Conservation (phyloP, 805 yeast genomes). For the Wickerhamomyces hampshirensis region DNA sequence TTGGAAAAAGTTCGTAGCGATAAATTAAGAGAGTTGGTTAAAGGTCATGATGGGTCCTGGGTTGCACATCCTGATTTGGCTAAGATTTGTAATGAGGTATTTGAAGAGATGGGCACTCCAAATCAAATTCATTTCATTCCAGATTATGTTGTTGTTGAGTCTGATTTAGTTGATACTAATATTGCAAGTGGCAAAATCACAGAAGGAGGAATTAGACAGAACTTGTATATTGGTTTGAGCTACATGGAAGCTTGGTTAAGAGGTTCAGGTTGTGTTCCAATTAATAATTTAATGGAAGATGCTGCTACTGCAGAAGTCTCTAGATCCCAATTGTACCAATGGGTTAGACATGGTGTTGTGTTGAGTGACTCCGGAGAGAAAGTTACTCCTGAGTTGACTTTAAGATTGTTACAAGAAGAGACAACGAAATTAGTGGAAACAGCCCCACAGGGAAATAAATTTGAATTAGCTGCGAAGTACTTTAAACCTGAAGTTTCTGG, state of each 20-base stretch:
- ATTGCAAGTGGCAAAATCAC: slow-evolving; percentile 63
- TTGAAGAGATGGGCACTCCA: slow-evolving; percentile 77
- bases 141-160: slow-evolving; percentile 40
- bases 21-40: slow-evolving; percentile 67
- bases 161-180: slow-evolving; percentile 59
- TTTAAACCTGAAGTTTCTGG: slow-evolving; percentile 70
- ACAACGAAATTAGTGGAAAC: slow-evolving; percentile 49
- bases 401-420: slow-evolving; percentile 55
- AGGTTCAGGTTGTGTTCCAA: slow-evolving; percentile 82
- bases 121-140: slow-evolving; percentile 60
- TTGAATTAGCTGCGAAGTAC: slow-evolving; percentile 61
- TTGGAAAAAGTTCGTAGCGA: slow-evolving; percentile 70
- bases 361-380: slow-evolving; percentile 52
- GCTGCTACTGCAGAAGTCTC: slow-evolving; percentile 90
- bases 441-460: slow-evolving; percentile 49
- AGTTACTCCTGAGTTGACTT: slow-evolving; percentile 56
- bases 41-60: slow-evolving; percentile 89
- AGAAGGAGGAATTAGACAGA: slow-evolving; percentile 63
- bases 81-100: slow-evolving; percentile 65
- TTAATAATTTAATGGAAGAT: slow-evolving; percentile 82
- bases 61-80: slow-evolving; percentile 85
- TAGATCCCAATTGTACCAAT: slow-evolving; percentile 75
- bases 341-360: slow-evolving; percentile 69
- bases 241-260: slow-evolving; percentile 87
- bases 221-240: slow-evolving; percentile 68